phyloP scores from a whole-genome alignment of 2,329 filamentous ascomycete species.

The Zelopaecilomyces penicillatus region DNA sequence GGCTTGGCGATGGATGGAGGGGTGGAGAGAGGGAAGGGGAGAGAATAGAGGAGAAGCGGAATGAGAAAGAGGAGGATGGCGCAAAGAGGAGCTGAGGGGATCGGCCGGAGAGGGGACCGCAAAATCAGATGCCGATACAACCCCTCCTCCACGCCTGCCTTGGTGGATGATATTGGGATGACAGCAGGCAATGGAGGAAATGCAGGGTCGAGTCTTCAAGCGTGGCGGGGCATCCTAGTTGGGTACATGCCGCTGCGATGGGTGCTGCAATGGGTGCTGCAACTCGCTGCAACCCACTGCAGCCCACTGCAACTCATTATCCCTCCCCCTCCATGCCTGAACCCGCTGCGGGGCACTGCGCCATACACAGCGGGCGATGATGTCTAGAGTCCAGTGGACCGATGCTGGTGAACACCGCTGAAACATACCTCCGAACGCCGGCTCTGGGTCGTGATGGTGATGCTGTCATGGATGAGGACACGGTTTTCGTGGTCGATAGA shows the following conservation, averaged over 20 bases:
- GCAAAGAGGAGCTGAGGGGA: neutral
- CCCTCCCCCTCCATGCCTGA: neutral
- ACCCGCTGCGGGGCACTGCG: constrained; percentile 1
- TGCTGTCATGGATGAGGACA: neutral
- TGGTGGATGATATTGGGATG: too few species aligned
- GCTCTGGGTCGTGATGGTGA: neutral
- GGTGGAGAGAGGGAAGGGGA: neutral
- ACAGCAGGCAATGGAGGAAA: too few species aligned
- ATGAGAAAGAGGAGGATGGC: neutral
- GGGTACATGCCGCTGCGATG: too few species aligned
- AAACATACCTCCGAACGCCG: neutral
- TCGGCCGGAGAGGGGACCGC: neutral
- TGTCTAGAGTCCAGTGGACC: neutral
- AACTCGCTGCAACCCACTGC: too few species aligned
- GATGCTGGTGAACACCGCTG: neutral
- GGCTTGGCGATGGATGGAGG: neutral
- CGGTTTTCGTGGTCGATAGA: too few species aligned
- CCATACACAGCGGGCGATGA: neutral
- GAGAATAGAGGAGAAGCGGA: neutral
- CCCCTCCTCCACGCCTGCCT: too few species aligned
- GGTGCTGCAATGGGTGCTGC: too few species aligned
- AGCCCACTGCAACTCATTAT: neutral
- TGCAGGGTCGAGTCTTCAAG: too few species aligned
- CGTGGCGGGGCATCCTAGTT: too few species aligned
- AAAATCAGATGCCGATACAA: too few species aligned